Base-by-base conservation (phyloP, 2,329 filamentous ascomycete species). In the Kalaharituber pfeilii region DNA sequence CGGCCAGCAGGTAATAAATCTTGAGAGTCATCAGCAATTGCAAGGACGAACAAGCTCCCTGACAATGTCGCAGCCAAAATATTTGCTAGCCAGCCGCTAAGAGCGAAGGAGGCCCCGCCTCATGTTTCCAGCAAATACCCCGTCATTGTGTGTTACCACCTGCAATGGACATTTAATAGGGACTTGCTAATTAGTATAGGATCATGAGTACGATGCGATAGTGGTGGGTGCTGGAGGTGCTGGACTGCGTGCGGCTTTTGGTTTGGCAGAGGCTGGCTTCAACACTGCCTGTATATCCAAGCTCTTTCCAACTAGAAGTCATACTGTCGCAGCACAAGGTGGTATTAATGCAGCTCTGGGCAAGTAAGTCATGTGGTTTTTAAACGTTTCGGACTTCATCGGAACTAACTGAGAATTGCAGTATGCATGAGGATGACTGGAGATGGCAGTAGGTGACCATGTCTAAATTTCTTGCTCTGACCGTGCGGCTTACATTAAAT, bases 201-300 rank as follows among this genome's bases (percentile, higher is more conserved):
- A 96, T 70, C 91, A 98, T 73, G 87, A 96, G 73, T 96, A 95
- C 72, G 91, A 96, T 83, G 89, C 89, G 59, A 76, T 98, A 65
- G 91, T 98, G 58, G 86, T 91, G 62, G 85, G 85, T 65, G 85
- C 85, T 59, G 85, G 85, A 68, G 85, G 85, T 64, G 75, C 85
- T 58, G 85, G 85, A 69, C 75, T 91, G 62, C 81, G 85, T 69
- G 84, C 85, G 50, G 85, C 85, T 52, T 87, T 89, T 66, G 85
- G 85, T 72, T 79, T 91, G 57, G 84, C 85, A 62, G 85, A 91
- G 75, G 84, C 85, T 62, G 85, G 85, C 57, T 88, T 89, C 75
- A 88, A 89, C 73, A 89, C 84, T 33, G 85, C 85, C 59, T 91
- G 85, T 71, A 87, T 91, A 71, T 76, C 74, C 49, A 89, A 89